Base-by-base conservation (phyloP, 768 basidiomycete genomes). In the Tubosaeta sp. region DNA sequence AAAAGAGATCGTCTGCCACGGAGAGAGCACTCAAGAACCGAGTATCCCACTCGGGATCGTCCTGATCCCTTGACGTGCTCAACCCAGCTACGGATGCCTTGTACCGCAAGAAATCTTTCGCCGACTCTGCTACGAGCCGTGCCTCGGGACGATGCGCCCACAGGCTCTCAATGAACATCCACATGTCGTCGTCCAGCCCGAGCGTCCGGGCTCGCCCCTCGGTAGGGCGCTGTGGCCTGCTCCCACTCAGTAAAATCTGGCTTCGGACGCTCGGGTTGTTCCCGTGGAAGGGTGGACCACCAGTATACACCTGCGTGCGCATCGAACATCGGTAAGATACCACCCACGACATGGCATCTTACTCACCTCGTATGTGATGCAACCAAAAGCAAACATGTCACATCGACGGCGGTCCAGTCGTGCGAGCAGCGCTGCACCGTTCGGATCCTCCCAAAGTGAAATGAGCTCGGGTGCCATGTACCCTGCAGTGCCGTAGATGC, bases 321-420 rank as follows among this genome's bases (percentile, higher is more conserved):
- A 11, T 38, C 36, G 11, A 5, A 9, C n/a, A 19, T 38, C 36
- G 11, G 19, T 18, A 18, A 19, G 4, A 14, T 5, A n/a, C 34
- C 16, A 19, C 10, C 18, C 18, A n/a, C 19, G 19, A 9, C 36
- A 19, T 10, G 19, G 18, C 22, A 6, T 40, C 13, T 8, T 34
- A 71, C 13, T 9, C 31, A 71, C 70, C 68, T 71, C 71, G 47
- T 69, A 71, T 11, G 62, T 51, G 34, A 69, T 59, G 3, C 62
- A 68, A 4, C 65, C 71, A 44, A 71, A 65, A 6, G 70, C 59
- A 45, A 73, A 71, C 24, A 71, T 65, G 46, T 71, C 70, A 31
- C 64, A 56, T 44, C 64, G 64, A n/a, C 66, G 65, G 31, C 45
- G 56, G 35, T 66, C 64, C 2, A 66, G 47, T 6, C 16, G 39